Conservation (phyloP, 345 rosid species). For the Stellera chamaejasme region DNA sequence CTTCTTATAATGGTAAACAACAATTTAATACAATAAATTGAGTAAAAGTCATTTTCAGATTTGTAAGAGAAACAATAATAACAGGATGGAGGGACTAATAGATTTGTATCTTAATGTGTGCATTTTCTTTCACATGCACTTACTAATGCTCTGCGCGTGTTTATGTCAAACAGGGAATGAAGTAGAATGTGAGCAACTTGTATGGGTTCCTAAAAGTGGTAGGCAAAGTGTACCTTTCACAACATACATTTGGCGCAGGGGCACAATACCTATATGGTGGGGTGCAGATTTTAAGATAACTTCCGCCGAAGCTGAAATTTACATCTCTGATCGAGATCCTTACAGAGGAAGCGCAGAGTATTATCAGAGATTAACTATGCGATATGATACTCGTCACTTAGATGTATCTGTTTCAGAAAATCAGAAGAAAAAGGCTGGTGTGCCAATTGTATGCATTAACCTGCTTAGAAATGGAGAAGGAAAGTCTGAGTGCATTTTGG, state of each 20-base stretch:
- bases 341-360: conserved; percentile 87
- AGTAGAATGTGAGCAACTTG: conserved; percentile 96
- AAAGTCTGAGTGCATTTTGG: conserved; percentile 84
- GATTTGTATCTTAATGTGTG: no score
- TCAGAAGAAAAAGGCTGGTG: conserved; percentile 57
- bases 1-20: no score
- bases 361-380: conserved; percentile 75
- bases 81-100: no score
- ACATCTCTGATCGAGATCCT: conserved; percentile 81
- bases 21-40: no score
- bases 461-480: conserved; percentile 85
- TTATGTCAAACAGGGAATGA: conserved; percentile 71
- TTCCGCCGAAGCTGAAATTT: conserved; percentile 95
- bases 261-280: conserved; percentile 99
- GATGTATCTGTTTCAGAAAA: conserved; percentile 46
- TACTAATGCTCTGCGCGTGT: conserved; percentile 14
- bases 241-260: conserved; percentile 88
- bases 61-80: no score
- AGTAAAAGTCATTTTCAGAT: no score
- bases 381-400: conserved; percentile 67
- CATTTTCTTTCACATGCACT: conserved; percentile 16
- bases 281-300: conserved; percentile 94
- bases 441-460: conserved; percentile 84
- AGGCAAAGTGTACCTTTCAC: conserved; percentile 79
- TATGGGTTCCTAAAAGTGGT: conserved; percentile 76